phyloP scores from a whole-genome alignment of 208 protist species.

The Crithidia expoeki region DNA sequence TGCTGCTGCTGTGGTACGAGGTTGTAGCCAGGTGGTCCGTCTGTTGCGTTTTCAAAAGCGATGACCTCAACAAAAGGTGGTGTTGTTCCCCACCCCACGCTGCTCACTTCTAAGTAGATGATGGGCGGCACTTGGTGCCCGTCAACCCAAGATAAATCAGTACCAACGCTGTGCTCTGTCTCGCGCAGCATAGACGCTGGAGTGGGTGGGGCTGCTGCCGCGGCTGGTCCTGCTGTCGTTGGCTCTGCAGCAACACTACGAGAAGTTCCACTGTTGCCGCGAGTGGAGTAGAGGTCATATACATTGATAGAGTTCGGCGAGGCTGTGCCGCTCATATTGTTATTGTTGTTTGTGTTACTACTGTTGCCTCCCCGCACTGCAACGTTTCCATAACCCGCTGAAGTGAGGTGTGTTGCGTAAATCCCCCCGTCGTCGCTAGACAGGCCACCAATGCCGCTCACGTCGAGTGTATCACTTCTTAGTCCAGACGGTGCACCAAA shows the following conservation, averaged over 20 bases:
- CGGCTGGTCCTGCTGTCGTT: not conserved
- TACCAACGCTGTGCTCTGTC: not conserved
- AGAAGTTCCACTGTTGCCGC: not conserved
- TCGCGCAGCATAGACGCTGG: not conserved
- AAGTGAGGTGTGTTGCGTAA: not conserved
- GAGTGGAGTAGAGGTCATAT: not conserved
- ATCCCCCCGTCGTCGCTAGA: not conserved
- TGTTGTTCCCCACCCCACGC: constrained; percentile 71
- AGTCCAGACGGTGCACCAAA: not conserved
- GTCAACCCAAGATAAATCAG: not conserved
- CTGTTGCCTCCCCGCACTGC: not conserved
- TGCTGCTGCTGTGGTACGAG: not conserved
- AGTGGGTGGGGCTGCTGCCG: not conserved
- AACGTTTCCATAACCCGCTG: not conserved
- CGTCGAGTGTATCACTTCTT: not conserved
- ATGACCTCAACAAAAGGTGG: constrained; percentile 78
- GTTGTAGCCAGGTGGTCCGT: constrained; percentile 24
- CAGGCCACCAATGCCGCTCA: not conserved
- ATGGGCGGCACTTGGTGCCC: constrained; percentile 30
- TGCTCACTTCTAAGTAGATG: constrained; percentile 56
- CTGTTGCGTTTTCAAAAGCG: constrained; percentile 60
- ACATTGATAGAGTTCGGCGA: not conserved
- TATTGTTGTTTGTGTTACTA: not conserved
- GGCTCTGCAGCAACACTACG: not conserved
- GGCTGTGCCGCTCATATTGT: not conserved